Base-by-base conservation (phyloP, 176 grass and related monocot genomes). In the Cymbopogon citratus region DNA sequence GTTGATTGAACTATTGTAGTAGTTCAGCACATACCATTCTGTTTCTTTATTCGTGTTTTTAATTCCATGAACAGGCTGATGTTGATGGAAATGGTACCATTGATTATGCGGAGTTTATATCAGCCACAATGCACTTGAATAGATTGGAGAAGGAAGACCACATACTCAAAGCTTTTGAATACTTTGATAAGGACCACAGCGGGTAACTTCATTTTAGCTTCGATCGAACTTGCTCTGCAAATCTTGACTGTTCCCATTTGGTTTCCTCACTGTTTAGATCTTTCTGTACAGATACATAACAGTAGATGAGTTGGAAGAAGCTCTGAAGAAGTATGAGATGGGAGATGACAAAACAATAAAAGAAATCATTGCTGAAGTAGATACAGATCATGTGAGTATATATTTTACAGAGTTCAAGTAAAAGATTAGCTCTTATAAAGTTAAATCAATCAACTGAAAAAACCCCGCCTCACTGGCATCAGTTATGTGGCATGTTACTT, bases 101-200 rank as follows among this genome's bases (percentile, higher is more conserved):
- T 85, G 96, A 99, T 85, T 99, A 99, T 66, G 71, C 88, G 3
- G 96, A 99, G 78, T 99, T 99, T 61, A 93, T 99, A 81, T 93
- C 93, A 9, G 96, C 96, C 3, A 99, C 96, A 73, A 99, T 99
- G 96, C 96, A 99, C 78, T 91, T 99, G 93, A 99, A 99, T 90
- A 95, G 89, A 91, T 81, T 93, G 78, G 96, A 99, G 80, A 95
- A 90, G 60, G 96, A 99, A 79, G 96, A 91, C 35, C 96, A 99
- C 85, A 90, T 99, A 82, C 94, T 90, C 63, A 99, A 91, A 87
- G 93, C 96, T 72, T 99, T 99, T 66, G 96, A 93, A 75, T 99
- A 99, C 87, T 99, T 99, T 77, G 96, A 99, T 81, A 87, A 95
- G 69, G 96, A 99, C 69, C 85, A 93, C 71, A 99, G 93, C 96